These are phyloP conservation scores for Scedosporium minutisporum DNA, from an alignment of 2,329 filamentous ascomycete genomes.

Conservation along the genomic window DNA sequence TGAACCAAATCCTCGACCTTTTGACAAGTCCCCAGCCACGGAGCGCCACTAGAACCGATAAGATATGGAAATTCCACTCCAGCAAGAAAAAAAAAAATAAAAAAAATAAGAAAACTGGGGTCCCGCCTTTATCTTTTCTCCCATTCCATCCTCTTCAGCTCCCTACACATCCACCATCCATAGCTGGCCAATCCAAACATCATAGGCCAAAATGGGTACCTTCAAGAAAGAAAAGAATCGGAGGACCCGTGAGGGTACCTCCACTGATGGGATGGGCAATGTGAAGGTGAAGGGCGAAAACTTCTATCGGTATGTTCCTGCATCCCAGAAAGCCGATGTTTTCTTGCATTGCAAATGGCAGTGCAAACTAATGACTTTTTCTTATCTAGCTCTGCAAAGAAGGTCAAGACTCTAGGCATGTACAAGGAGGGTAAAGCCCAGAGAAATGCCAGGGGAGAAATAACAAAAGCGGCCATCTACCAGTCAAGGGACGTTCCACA, in stretches of 20 bases:
- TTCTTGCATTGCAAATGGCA: no score
- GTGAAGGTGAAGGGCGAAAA: slow-evolving; percentile 94
- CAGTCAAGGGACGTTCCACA: slow-evolving; percentile 74
- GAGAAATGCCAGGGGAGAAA: slow-evolving; percentile 72
- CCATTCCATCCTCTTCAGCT: background rate
- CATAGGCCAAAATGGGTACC: slow-evolving; percentile 57
- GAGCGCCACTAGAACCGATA: background rate
- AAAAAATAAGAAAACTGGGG: background rate
- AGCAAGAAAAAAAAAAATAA: background rate
- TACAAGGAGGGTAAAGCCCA: slow-evolving; percentile 78
- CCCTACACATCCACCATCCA: background rate
- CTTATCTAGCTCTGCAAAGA: slow-evolving; percentile 56
- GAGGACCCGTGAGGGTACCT: slow-evolving; percentile 76
- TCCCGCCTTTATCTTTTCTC: slow-evolving; percentile 1
- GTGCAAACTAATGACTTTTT: slow-evolving; percentile 7
- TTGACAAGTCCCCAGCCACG: background rate
- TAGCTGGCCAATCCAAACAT: background rate
- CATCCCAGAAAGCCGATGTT: background rate
- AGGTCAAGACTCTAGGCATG: slow-evolving; percentile 81
- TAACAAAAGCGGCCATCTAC: slow-evolving; percentile 74
- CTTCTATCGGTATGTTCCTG: slow-evolving; percentile 67
- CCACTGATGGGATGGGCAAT: slow-evolving; percentile 79
- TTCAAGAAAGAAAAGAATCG: slow-evolving; percentile 85
- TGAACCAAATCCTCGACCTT: background rate
- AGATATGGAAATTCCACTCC: background rate